These are phyloP conservation scores for Rhizophagus prolifer DNA, from an alignment of 192 early-diverging fungal species.

Conservation along the genomic window DNA sequence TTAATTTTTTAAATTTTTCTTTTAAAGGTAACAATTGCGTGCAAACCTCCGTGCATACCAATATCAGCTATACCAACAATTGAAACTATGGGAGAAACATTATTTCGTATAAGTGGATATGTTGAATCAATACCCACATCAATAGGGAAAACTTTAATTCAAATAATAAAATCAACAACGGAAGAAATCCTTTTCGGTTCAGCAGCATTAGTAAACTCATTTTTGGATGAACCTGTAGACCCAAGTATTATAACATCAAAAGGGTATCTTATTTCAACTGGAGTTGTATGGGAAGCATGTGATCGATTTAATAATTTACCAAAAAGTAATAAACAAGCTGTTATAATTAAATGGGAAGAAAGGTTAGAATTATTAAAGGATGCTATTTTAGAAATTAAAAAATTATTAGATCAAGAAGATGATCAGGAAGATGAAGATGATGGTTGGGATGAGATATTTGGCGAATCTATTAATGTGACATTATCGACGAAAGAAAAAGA, in stretches of 20 bases:
- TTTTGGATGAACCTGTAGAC: conserved; percentile 37
- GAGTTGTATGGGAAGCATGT: conserved; percentile 46
- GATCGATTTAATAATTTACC: conserved; percentile 42
- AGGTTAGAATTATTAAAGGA: conserved; percentile 44
- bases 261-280: conserved; percentile 39
- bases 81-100: conserved; percentile 38
- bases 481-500: conserved; percentile 41
- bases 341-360: conserved; percentile 42
- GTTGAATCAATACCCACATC: conserved; percentile 42
- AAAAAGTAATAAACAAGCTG: conserved; percentile 36
- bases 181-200: conserved; percentile 36
- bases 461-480: conserved; percentile 19
- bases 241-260: conserved; percentile 17
- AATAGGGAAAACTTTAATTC: conserved; percentile 39
- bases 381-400: conserved; percentile 39
- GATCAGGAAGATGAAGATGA: conserved; percentile 35
- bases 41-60: conserved; percentile 43
- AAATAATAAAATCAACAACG: conserved; percentile 32
- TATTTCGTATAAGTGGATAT: conserved; percentile 44
- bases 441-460: conserved; percentile 38
- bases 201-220: conserved; percentile 39
- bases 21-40: conserved; percentile 37
- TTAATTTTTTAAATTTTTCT: background rate
- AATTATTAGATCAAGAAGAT: conserved; percentile 34
- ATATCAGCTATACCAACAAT: conserved; percentile 38